These are phyloP conservation scores for Zygosaccharomyces kombuchaensis DNA, from an alignment of 805 yeast genomes.

Conservation along the genomic window DNA sequence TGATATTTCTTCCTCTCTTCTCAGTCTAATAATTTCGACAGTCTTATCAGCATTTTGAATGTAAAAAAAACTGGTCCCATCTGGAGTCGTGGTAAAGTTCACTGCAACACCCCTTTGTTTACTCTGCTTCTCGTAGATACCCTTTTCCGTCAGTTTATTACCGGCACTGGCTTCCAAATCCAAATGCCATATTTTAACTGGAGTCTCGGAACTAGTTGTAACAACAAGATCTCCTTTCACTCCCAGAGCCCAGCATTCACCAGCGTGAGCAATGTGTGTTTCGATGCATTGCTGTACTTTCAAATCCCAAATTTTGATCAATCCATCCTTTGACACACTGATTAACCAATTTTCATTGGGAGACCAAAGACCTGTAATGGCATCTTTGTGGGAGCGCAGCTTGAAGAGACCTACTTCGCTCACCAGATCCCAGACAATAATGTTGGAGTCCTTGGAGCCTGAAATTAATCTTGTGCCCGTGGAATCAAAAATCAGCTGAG, in stretches of 20 bases:
- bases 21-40: constrained; percentile 71
- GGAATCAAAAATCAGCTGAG: constrained; percentile 62
- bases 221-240: constrained; percentile 45
- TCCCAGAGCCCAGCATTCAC: constrained; percentile 88
- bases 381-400: constrained; percentile 83
- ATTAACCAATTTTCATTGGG: constrained; percentile 62
- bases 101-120: constrained; percentile 64
- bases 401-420: constrained; percentile 86
- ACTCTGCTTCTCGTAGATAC: constrained; percentile 70
- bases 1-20: constrained; percentile 70
- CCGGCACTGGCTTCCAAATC: constrained; percentile 52
- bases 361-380: constrained; percentile 65
- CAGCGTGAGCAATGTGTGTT: constrained; percentile 88
- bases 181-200: constrained; percentile 78
- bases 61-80: constrained; percentile 44
- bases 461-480: constrained; percentile 83
- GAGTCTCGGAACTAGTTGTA: constrained; percentile 78
- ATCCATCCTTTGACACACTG: constrained; percentile 82
- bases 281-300: constrained; percentile 86
- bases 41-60: constrained; percentile 79
- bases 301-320: constrained; percentile 90
- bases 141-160: constrained; percentile 52
- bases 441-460: constrained; percentile 79
- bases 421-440: constrained; percentile 92
- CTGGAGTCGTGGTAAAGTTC: constrained; percentile 39